Conservation (phyloP, 129 eudicot genomes). For the Tanacetum coccineum region DNA sequence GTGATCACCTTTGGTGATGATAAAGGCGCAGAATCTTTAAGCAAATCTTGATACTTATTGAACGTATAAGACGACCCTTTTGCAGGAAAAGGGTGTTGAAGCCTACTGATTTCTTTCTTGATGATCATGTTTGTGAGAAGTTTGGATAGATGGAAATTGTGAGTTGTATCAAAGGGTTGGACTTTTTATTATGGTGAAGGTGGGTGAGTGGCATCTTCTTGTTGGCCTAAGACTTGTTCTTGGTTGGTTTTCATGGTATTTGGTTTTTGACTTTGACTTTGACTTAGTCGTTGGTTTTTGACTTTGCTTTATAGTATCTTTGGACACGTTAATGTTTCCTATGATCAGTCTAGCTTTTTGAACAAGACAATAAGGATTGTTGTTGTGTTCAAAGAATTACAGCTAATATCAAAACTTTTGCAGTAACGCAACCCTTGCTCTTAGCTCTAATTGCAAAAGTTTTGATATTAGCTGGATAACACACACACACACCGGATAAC, state of each 20-base stretch:
- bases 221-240: conserved; percentile 30
- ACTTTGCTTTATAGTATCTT: conserved; percentile 1
- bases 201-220: conserved; percentile 24
- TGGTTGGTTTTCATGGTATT: conserved; percentile 5
- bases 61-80: conserved; percentile 24
- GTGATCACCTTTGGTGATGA: conserved; percentile 11
- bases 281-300: not conserved
- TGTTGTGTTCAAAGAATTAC: no score
- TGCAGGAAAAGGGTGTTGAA: conserved; percentile 26
- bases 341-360: not conserved
- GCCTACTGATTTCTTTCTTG: conserved; percentile 32
- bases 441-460: no score
- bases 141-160: not conserved
- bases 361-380: no score
- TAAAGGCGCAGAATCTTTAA: not conserved
- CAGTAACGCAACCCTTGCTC: no score
- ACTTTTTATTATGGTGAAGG: conserved; percentile 20
- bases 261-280: conserved; percentile 19
- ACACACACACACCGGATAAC: no score
- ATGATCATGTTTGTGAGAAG: conserved; percentile 31
- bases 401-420: no score
- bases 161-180: conserved; percentile 9
- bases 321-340: conserved; percentile 21
- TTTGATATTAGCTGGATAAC: no score
- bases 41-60: conserved; percentile 27